Percentiles rank a stretch among this genome's conserved stretches.
These are phyloP conservation scores for Lodderomyces elongisporus DNA, from an alignment of 1,139 yeast species.

Conservation along the genomic window DNA sequence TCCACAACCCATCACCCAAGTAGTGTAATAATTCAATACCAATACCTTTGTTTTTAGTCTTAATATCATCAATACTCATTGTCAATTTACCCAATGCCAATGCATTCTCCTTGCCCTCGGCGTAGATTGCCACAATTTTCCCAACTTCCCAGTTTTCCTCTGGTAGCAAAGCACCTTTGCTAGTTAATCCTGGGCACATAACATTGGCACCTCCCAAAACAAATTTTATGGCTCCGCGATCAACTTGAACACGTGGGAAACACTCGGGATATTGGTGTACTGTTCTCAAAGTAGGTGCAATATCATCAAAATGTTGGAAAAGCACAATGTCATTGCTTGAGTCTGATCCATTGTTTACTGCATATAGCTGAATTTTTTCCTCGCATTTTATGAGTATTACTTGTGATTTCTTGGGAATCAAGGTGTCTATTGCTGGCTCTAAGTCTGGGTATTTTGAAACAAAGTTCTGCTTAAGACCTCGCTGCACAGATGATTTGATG, in stretches of 20 bases:
- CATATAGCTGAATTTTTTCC: slow-evolving; percentile 76
- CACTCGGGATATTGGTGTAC: slow-evolving; percentile 80
- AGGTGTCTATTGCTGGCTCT: slow-evolving; percentile 70
- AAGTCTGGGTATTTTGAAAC: slow-evolving; percentile 67
- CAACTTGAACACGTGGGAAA: slow-evolving; percentile 87
- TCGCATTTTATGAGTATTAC: slow-evolving; percentile 80
- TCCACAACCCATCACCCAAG: slow-evolving; percentile 89
- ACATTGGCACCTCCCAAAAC: slow-evolving; percentile 92
- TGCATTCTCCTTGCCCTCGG: slow-evolving; percentile 91
- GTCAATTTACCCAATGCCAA: slow-evolving; percentile 81
- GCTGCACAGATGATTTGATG: slow-evolving; percentile 86
- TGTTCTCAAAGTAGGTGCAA: slow-evolving; percentile 69
- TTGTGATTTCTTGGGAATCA: slow-evolving; percentile 90
- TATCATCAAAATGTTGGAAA: slow-evolving; percentile 71
- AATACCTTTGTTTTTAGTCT: slow-evolving; percentile 76
- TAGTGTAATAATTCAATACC: slow-evolving; percentile 85
- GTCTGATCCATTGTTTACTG: slow-evolving; percentile 27
- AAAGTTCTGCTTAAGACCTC: slow-evolving; percentile 72
- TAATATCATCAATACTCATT: slow-evolving; percentile 90
- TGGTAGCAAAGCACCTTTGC: slow-evolving; percentile 83
- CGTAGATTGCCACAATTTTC: slow-evolving; percentile 73
- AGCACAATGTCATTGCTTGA: slow-evolving; percentile 42
- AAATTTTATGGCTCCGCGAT: slow-evolving; percentile 94
- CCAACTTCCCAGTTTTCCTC: slow-evolving; percentile 62
- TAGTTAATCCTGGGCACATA: slow-evolving; percentile 96